Evolutionary conservation across 176 grass and related monocot genomes (phyloP).

Genomic region (Oryza glumipatula): DNA sequence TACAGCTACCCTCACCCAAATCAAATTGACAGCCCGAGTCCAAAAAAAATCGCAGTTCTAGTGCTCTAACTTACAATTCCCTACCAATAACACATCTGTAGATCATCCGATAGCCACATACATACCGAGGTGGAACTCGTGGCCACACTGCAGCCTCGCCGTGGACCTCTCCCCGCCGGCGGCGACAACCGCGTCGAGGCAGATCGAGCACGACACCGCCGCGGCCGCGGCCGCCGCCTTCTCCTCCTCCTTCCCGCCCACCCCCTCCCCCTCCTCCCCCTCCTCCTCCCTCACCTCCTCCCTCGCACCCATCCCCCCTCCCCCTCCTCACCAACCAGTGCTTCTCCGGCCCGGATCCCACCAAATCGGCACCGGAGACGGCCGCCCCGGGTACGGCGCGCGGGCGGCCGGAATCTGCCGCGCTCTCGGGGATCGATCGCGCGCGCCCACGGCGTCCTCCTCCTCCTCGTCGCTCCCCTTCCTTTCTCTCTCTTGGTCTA

Average conservation of each 20-base stretch:
- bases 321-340: conserved; percentile 31
- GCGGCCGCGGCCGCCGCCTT: conserved; percentile 18
- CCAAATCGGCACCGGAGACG: conserved; percentile 28
- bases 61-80: neutral
- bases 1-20: neutral
- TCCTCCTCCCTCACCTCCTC: conserved; percentile 33
- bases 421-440: conserved; percentile 26
- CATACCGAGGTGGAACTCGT: conserved; percentile 93
- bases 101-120: neutral
- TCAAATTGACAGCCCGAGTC: neutral
- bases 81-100: neutral
- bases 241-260: conserved; percentile 44
- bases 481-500: conserved; percentile 23
- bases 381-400: conserved; percentile 31
- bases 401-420: conserved; percentile 24
- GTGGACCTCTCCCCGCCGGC: conserved; percentile 68
- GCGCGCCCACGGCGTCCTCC: neutral
- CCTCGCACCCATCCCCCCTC: conserved; percentile 52
- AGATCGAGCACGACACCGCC: conserved; percentile 81
- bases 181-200: conserved; percentile 72
- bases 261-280: conserved; percentile 30
- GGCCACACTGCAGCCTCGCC: conserved; percentile 88
- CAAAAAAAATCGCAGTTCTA: neutral
- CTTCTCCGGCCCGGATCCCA: conserved; percentile 50
- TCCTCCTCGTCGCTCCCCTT: conserved; percentile 17